Evolutionary conservation across 768 basidiomycete species (phyloP).

Genomic region (Glaciozyma antarctica): DNA sequence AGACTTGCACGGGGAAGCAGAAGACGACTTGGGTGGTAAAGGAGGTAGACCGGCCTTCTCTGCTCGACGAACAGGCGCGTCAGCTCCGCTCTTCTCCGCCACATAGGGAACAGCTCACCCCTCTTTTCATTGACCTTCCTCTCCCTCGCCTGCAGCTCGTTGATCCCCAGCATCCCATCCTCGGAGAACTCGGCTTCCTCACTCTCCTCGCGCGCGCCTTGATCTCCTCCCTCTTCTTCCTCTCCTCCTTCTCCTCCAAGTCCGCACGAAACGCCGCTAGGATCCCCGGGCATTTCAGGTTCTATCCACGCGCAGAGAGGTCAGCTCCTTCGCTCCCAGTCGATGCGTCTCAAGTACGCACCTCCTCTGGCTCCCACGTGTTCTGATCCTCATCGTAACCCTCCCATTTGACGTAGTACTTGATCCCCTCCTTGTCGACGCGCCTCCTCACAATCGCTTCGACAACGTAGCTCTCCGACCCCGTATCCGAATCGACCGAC

Average conservation of each 20-base stretch:
- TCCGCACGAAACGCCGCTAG: neutral
- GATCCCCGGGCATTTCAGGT: slow-evolving; percentile 13
- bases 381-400: slow-evolving; percentile 8
- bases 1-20: neutral
- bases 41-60: neutral
- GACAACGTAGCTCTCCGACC: slow-evolving; percentile 12
- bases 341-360: too few relatives aligned
- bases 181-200: too few relatives aligned
- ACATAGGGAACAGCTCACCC: neutral
- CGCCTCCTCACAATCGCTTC: slow-evolving; percentile 15
- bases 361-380: slow-evolving; percentile 20
- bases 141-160: neutral
- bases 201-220: too few relatives aligned
- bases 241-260: slow-evolving; percentile 5
- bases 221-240: neutral
- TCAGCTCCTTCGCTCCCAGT: too few relatives aligned
- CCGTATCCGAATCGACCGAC: too few relatives aligned
- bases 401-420: slow-evolving; percentile 24
- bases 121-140: neutral
- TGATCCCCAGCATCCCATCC: too few relatives aligned
- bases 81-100: too few relatives aligned
- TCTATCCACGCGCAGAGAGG: neutral
- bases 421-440: neutral
- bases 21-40: too few relatives aligned
- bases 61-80: neutral